Percentiles rank a stretch among this genome's conserved stretches.
Conservation (phyloP, 2,329 filamentous ascomycete species). For the Trichoderma sp. region DNA sequence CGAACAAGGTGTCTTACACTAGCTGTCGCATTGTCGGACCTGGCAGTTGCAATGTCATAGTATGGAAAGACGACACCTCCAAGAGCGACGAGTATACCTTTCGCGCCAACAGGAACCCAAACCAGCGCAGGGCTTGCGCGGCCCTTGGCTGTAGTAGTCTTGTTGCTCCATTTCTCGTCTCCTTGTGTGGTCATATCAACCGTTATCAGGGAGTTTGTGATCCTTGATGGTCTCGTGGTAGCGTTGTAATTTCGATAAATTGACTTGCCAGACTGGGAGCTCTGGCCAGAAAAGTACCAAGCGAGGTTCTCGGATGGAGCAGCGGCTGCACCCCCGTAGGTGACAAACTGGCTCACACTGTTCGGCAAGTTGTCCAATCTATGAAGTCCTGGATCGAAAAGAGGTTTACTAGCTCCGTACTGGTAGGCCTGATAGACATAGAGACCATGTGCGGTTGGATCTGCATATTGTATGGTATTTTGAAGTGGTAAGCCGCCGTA, state of each 20-base stretch:
- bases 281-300: conserved; percentile 70
- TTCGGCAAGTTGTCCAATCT: conserved; percentile 41
- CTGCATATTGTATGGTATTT: conserved; percentile 36
- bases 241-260: conserved; percentile 46
- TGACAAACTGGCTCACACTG: conserved; percentile 60
- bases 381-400: conserved; percentile 48
- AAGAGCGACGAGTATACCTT: conserved; percentile 76
- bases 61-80: conserved; percentile 70
- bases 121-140: conserved; percentile 66
- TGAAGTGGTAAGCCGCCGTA: conserved; percentile 59
- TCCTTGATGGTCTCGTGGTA: conserved; percentile 42
- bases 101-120: conserved; percentile 74
- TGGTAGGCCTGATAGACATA: conserved; percentile 55
- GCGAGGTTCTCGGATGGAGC: conserved; percentile 70
- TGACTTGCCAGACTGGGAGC: conserved; percentile 49
- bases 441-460: conserved; percentile 46
- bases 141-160: conserved; percentile 54
- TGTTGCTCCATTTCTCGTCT: conserved; percentile 57
- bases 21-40: conserved; percentile 33
- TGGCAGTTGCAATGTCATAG: conserved; percentile 38
- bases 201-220: conserved; percentile 60
- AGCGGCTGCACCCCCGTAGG: conserved; percentile 63
- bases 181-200: conserved; percentile 59
- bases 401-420: conserved; percentile 48
- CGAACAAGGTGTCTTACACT: conserved; percentile 34